phyloP scores from a whole-genome alignment of 2,329 filamentous ascomycete species.

The Pestalotiopsis sp. region DNA sequence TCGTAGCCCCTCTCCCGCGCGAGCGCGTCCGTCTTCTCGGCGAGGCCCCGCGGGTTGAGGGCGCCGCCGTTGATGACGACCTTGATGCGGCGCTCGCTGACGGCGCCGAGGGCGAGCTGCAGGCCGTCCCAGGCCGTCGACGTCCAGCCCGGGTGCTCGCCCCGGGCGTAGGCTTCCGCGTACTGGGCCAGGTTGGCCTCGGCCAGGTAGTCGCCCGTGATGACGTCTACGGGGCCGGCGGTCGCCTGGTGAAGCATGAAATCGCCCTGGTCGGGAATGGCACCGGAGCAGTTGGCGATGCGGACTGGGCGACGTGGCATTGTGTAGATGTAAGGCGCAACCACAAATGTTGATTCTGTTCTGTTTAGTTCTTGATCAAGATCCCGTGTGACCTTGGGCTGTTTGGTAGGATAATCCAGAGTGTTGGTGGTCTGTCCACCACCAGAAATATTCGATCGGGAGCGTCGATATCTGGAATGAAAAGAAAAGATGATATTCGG shows the following conservation, averaged over 20 bases:
- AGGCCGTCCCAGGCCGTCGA: conserved; percentile 37
- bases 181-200: conserved; percentile 54
- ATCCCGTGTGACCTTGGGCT: background rate
- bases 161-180: conserved; percentile 34
- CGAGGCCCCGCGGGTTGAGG: conserved; percentile 52
- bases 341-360: background rate
- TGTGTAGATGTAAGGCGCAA: background rate
- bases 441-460: background rate
- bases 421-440: background rate
- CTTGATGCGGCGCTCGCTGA: conserved; percentile 46
- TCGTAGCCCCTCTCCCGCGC: conserved; percentile 18
- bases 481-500: background rate
- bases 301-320: conserved; percentile 22
- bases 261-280: conserved; percentile 22
- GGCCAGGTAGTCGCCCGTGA: conserved; percentile 43
- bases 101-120: conserved; percentile 24
- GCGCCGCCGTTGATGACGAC: conserved; percentile 58
- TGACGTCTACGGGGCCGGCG: conserved; percentile 42
- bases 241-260: conserved; percentile 26
- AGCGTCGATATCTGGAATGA: background rate
- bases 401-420: background rate
- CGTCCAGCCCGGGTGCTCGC: conserved; percentile 35
- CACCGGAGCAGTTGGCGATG: conserved; percentile 27
- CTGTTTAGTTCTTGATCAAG: background rate
- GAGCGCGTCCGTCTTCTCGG: conserved; percentile 56